phyloP scores from a whole-genome alignment of 1,139 yeast genomes.

The Yamadazyma trypodendri region DNA sequence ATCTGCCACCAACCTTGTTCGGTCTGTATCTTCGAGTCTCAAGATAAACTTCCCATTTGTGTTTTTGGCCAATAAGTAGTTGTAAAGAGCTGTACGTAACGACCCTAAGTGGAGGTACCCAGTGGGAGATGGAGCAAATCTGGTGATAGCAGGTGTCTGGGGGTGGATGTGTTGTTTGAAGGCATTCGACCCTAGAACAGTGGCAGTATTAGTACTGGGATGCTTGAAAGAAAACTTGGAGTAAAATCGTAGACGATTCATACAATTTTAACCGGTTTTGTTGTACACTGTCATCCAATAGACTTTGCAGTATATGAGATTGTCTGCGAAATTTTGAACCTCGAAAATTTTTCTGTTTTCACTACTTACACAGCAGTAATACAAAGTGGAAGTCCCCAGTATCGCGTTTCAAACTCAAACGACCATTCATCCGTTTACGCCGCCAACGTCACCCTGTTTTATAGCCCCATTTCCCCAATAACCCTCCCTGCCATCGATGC shows the following conservation, averaged over 20 bases:
- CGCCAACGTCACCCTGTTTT: no score
- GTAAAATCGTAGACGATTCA: conserved; percentile 8
- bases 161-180: conserved; percentile 37
- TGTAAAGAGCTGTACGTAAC: conserved; percentile 86
- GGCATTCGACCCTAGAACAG: neutral
- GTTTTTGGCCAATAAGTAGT: conserved; percentile 74
- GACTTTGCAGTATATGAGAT: neutral
- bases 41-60: conserved; percentile 81
- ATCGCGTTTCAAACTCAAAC: neutral
- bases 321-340: neutral
- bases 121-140: conserved; percentile 99
- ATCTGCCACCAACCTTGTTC: conserved; percentile 67
- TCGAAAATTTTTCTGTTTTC: neutral
- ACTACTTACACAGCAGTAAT: neutral
- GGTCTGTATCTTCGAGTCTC: conserved; percentile 92
- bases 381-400: neutral
- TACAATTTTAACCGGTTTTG: neutral
- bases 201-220: neutral
- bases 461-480: no score
- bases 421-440: neutral
- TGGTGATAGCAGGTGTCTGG: conserved; percentile 66
- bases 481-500: no score
- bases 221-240: conserved; percentile 8
- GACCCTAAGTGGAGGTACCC: conserved; percentile 93
- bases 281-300: neutral